Percentiles rank a stretch among this genome's conserved stretches.
Conservation (phyloP, 495 filamentous ascomycete genomes). For the Neurospora sp. region DNA sequence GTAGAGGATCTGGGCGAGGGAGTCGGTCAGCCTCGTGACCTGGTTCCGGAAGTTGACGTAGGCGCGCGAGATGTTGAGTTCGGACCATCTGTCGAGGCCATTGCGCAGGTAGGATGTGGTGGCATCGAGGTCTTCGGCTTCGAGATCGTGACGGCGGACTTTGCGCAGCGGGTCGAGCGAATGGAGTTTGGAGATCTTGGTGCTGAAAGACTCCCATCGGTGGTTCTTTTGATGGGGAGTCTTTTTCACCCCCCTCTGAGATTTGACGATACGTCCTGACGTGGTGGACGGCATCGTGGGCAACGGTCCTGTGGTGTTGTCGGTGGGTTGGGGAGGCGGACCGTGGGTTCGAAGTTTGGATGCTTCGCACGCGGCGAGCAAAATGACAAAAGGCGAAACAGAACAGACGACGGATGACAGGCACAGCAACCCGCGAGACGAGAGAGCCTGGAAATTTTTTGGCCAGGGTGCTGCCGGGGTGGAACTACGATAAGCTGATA, state of each 20-base stretch:
- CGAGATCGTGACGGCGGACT: conserved; percentile 72
- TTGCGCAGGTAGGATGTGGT: conserved; percentile 71
- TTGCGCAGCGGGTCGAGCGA: conserved; percentile 80
- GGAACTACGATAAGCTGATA: conserved; percentile 25
- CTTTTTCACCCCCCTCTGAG: conserved; percentile 52
- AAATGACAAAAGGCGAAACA: background rate
- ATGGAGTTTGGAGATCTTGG: conserved; percentile 84
- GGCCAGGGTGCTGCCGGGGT: conserved; percentile 10
- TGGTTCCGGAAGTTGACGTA: conserved; percentile 67
- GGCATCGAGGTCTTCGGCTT: conserved; percentile 58
- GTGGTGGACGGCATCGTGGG: conserved; percentile 43
- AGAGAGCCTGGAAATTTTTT: conserved; percentile 17
- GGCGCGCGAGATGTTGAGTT: conserved; percentile 74
- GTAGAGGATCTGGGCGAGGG: conserved; percentile 82
- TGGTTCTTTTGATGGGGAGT: conserved; percentile 72
- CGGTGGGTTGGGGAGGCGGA: background rate
- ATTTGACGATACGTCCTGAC: conserved; percentile 55
- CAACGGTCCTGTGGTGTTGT: background rate
- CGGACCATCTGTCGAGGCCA: conserved; percentile 77
- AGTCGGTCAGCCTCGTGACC: conserved; percentile 70
- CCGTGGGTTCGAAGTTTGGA: conserved; percentile 1
- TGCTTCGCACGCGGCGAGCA: background rate
- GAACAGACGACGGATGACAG: background rate
- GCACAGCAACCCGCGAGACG: background rate
- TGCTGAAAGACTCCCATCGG: conserved; percentile 83